Evolutionary conservation across 352 stramenopile species (phyloP).

Genomic region (Phytophthora tentaculata): DNA sequence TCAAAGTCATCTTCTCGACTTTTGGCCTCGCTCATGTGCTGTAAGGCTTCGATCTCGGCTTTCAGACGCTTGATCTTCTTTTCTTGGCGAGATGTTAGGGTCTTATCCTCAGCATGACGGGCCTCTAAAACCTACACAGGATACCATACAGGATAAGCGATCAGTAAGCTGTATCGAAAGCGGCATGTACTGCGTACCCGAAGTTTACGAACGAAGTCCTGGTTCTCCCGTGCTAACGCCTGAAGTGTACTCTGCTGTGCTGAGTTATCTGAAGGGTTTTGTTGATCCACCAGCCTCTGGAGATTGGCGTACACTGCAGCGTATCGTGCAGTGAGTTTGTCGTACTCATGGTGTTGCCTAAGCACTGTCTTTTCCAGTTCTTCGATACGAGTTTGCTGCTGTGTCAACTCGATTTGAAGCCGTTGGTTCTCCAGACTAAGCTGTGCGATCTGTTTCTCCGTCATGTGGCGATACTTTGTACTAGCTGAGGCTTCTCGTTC

Average conservation of each 20-base stretch:
- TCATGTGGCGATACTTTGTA: slow-evolving; percentile 30
- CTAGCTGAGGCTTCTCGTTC: slow-evolving; percentile 51
- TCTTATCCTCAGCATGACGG: slow-evolving; percentile 66
- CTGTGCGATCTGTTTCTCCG: slow-evolving; percentile 49
- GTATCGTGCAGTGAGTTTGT: slow-evolving; percentile 72
- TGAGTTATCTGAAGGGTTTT: slow-evolving; percentile 16
- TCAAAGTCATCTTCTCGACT: slow-evolving; percentile 31
- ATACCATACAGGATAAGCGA: neutral
- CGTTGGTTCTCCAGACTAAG: slow-evolving; percentile 49
- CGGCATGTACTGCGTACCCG: slow-evolving; percentile 31
- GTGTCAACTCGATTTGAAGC: slow-evolving; percentile 41
- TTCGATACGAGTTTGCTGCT: slow-evolving; percentile 46
- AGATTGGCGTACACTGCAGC: slow-evolving; percentile 58
- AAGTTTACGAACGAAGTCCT: slow-evolving; percentile 71
- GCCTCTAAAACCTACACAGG: slow-evolving; percentile 57
- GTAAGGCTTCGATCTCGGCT: slow-evolving; percentile 76
- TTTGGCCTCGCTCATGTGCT: slow-evolving; percentile 70
- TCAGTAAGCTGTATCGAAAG: neutral
- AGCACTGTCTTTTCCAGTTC: slow-evolving; percentile 54
- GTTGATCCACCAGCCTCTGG: slow-evolving; percentile 58
- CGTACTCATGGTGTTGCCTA: slow-evolving; percentile 65
- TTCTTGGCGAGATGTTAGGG: slow-evolving; percentile 55
- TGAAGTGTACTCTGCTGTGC: slow-evolving; percentile 56
- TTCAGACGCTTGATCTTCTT: slow-evolving; percentile 75
- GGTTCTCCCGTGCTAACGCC: slow-evolving; percentile 69